Base-by-base conservation (phyloP, 495 filamentous ascomycete genomes). In the Aspergillus wentii region DNA sequence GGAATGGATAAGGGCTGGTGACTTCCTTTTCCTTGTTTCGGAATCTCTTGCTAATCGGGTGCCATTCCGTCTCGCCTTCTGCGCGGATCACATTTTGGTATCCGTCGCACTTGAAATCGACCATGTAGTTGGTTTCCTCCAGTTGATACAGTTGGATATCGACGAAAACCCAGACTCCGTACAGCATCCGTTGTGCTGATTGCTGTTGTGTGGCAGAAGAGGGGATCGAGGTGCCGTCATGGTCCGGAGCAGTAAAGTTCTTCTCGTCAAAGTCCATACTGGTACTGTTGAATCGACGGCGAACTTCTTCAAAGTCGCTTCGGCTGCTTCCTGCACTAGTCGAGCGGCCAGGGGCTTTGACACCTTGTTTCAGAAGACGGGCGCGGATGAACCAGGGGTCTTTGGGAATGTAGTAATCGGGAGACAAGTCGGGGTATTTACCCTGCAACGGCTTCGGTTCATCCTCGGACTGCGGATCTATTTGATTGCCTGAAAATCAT, bases 71-170 rank as follows among this genome's bases (percentile, higher is more conserved):
- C 10, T 63, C 64, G 17, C 63, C 57, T 5, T 66, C 59, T 5
- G 63, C 57, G n/a, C 71, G 66, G 34, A 80, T 68, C 34, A 86
- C 67, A 25, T 86, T 84, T 61, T 98, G 92, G 60, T 98, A 98
- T 5, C 92, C 92, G n/a, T 90, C 88, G 54, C 92, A 95, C 55
- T 94, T 97, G 75, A 98, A 97, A 59, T 98, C 92, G 17, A 98
- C 92, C 46, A 97, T 83, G 61, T 90, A 98, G 48, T 89, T 90
- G 39, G 86, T 85, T 26, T 80, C 78, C 60, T 98, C 92, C 62
- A 98, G 83, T 52, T 91, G 85, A 59, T 98, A 98, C 19, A 98
- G 80, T 58, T 98, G 92, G 40, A 98, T 94, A 36, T 92, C 89
- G 58, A 97, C 80, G 51, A 94, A 91, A 44, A 97, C 88, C 68